These are phyloP conservation scores for Dioscorea dumetorum DNA, from an alignment of 106 monocot species.

Conservation along the genomic window DNA sequence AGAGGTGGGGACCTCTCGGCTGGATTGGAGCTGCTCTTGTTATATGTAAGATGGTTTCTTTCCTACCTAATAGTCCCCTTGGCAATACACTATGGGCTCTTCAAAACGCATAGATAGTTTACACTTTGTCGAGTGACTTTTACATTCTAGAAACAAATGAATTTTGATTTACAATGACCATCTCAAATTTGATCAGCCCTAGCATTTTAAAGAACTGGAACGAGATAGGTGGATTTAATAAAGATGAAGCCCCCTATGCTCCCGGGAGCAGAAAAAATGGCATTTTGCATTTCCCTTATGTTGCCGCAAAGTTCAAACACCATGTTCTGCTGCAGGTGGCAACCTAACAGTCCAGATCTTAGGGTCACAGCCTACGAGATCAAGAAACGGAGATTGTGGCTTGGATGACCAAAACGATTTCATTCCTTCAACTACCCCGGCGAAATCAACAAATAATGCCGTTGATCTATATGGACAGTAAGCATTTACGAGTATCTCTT, in stretches of 20 bases:
- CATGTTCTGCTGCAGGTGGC: not conserved
- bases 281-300: not conserved
- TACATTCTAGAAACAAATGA: too few relatives aligned
- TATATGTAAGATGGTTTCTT: slow-evolving; percentile 44
- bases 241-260: not conserved
- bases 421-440: not conserved
- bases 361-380: slow-evolving; percentile 3
- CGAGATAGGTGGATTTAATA: too few relatives aligned
- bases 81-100: not conserved
- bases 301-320: not conserved
- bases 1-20: slow-evolving; percentile 55
- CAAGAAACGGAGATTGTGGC: not conserved
- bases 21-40: slow-evolving; percentile 78
- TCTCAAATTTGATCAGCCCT: not conserved
- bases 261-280: too few relatives aligned
- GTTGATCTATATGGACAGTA: not conserved
- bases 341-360: slow-evolving; percentile 16
- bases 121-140: not conserved
- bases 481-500: not conserved
- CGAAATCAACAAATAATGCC: not conserved
- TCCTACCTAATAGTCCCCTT: not conserved
- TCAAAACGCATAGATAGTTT: not conserved
- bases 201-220: not conserved
- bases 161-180: not conserved
- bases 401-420: not conserved